Evolutionary conservation across 176 grass and related monocot species (phyloP), one percentile per base, ranked within the genome.

Genomic region (Elaeis guineensis): DNA sequence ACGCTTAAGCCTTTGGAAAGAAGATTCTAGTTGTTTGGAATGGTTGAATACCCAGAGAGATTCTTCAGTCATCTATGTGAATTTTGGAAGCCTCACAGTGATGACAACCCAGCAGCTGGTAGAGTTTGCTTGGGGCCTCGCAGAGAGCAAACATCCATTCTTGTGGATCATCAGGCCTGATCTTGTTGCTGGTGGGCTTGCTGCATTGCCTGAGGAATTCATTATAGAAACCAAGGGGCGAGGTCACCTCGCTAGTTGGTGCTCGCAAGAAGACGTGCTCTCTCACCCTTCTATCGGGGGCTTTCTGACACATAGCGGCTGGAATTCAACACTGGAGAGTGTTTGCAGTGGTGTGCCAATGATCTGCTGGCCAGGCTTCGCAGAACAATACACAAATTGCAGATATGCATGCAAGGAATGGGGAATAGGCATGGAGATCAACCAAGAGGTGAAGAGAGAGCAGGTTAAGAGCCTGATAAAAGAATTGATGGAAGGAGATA

Each of bases 1-100:
- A 21, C 50, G 72, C 5, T 72, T 69, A 19, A 80, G 64, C 58
- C 77, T 85, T 29, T 80, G 72, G 22, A 3, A 19, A 28, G 63
- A 66, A 26, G 63, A 66, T 11, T 8, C 8, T 6, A n/a, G 49
- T 4, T 66, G 35, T 49, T 29, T n/a, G 23, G 63, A 66, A 19
- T 66, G 63, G 63, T 16, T 66, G 16, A 18, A 53, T 49, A n/a
- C 49, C 21, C 63, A 28, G 50, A 18, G 20, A 3, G 9, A 26
- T 3, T 48, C 16, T 14, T 66, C 63, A 18, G 63, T 66, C 16
- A 4, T 66, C 11, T 66, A 53, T 16, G 63, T 66, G 16, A 52
- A 49, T 49, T 66, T 66, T 5, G 63, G 63, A 18, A 66, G 49
- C 63, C 2, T 53, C 49, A 52, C 21, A 3, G 22, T 20, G 16